These are phyloP conservation scores for Auriscalpium orientale DNA, from an alignment of 768 basidiomycete species.

Conservation along the genomic window DNA sequence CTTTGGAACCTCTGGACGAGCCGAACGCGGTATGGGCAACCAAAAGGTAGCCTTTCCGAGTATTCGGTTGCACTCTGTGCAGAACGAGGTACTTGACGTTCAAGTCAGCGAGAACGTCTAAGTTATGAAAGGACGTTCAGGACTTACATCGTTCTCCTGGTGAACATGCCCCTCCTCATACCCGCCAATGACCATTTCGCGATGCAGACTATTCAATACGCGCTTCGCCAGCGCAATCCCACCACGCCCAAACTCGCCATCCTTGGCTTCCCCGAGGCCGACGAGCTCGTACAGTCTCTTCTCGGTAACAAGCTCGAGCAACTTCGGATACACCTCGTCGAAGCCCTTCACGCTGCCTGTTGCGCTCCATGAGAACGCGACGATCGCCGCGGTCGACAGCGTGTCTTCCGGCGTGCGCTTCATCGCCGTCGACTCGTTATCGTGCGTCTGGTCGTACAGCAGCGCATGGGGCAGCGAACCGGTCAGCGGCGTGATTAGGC, in stretches of 20 bases:
- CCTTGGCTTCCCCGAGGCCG: conserved; percentile 28
- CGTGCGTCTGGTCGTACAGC: conserved; percentile 93
- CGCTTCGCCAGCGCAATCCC: conserved; percentile 40
- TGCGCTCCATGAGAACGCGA: conserved; percentile 82
- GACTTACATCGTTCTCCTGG: conserved; percentile 81
- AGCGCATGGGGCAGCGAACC: conserved; percentile 90
- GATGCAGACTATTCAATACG: conserved; percentile 77
- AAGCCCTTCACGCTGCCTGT: conserved; percentile 95
- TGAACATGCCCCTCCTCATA: conserved; percentile 94
- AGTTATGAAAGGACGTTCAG: too few species aligned
- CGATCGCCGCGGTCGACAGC: conserved; percentile 89
- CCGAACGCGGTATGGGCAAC: conserved; percentile 87
- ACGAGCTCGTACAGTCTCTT: conserved; percentile 71
- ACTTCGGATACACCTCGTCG: conserved; percentile 92
- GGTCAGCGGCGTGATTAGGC: conserved; percentile 69
- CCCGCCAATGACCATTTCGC: conserved; percentile 85
- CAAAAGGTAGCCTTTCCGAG: conserved; percentile 88
- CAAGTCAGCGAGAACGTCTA: background rate
- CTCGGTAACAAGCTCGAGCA: conserved; percentile 86
- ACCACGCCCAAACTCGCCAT: conserved; percentile 15
- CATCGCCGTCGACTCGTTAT: conserved; percentile 87
- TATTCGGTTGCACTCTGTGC: conserved; percentile 84
- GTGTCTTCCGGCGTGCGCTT: conserved; percentile 94
- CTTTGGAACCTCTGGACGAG: conserved; percentile 59
- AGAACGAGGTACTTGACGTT: conserved; percentile 80